Conservation (phyloP, 116 monocot genomes). For the Cymodocea nodosa region DNA sequence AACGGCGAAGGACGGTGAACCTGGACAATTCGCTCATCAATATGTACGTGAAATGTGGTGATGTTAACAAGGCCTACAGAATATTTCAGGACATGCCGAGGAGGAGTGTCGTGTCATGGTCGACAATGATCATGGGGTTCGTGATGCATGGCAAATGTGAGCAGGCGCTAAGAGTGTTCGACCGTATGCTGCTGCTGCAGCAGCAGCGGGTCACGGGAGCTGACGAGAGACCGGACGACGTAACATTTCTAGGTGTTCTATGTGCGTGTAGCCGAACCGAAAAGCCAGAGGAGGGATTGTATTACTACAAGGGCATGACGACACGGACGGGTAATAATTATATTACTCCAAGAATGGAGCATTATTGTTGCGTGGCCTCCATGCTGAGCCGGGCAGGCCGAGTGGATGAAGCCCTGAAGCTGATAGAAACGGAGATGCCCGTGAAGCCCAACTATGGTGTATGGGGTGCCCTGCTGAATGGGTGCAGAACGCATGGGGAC, state of each 20-base stretch:
- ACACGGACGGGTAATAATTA: neutral
- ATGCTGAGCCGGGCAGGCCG: constrained; percentile 21
- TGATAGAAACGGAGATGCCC: constrained; percentile 27
- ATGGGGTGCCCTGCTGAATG: constrained; percentile 46
- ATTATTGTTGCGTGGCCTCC: constrained; percentile 33
- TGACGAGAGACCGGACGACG: constrained; percentile 17
- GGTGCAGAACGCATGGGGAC: constrained; percentile 36
- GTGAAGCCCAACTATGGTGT: constrained; percentile 39
- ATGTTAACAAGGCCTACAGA: constrained; percentile 13
- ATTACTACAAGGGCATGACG: constrained; percentile 20
- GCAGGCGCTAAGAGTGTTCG: constrained; percentile 18
- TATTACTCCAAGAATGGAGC: constrained; percentile 18
- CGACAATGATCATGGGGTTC: constrained; percentile 30
- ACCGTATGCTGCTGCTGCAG: constrained; percentile 16
- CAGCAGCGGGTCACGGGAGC: neutral
- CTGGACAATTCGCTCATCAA: constrained; percentile 30
- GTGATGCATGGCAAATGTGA: constrained; percentile 15
- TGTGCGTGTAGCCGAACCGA: constrained; percentile 18
- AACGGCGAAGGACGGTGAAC: neutral
- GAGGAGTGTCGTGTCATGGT: constrained; percentile 21
- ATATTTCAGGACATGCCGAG: constrained; percentile 19
- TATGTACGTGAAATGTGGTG: constrained; percentile 32
- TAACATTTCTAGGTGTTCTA: constrained; percentile 23
- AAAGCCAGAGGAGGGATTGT: constrained; percentile 14
- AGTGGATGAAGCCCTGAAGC: constrained; percentile 12